A percentile compares a stretch with the other conserved stretches of the same genome.
Evolutionary conservation across 208 protist species (phyloP).

Genomic region (Trypanosoma cruzi): DNA sequence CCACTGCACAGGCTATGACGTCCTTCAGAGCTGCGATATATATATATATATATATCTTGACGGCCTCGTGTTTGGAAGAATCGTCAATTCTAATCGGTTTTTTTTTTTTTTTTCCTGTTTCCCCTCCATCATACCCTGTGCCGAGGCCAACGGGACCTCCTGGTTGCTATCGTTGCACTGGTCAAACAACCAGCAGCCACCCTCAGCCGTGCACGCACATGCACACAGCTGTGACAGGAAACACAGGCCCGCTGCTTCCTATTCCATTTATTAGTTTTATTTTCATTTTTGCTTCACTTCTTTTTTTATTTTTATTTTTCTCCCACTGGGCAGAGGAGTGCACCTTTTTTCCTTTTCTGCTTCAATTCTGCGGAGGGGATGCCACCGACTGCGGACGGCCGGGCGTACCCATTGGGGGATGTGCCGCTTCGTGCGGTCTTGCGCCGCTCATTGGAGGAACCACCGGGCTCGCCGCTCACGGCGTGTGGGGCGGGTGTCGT

Average conservation of each 20-base stretch:
- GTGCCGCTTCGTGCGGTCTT: constrained; percentile 11
- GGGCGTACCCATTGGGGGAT: constrained; percentile 13
- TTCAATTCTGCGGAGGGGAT: background rate
- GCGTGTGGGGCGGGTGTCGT: background rate
- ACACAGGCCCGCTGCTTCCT: too few relatives aligned
- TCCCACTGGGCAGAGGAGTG: background rate
- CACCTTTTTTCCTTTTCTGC: background rate
- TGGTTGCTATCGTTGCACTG: background rate
- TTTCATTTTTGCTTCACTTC: constrained; percentile 10
- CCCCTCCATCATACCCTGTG: background rate
- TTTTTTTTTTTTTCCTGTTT: background rate
- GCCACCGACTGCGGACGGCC: background rate
- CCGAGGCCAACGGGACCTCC: background rate
- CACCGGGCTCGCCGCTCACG: background rate
- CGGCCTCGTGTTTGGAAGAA: too few relatives aligned
- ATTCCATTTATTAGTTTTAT: too few relatives aligned
- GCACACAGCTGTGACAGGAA: too few relatives aligned
- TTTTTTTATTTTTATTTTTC: constrained; percentile 23
- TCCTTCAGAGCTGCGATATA: too few relatives aligned
- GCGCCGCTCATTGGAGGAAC: constrained; percentile 1
- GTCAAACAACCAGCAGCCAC: too few relatives aligned
- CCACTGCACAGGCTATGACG: too few relatives aligned
- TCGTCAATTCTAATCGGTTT: background rate
- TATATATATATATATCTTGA: too few relatives aligned
- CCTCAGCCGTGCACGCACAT: too few relatives aligned